A percentile compares a stretch with the other conserved stretches of the same genome.
Evolutionary conservation across 1,139 yeast genomes (phyloP).

Genomic region (Kazachstania sp.): DNA sequence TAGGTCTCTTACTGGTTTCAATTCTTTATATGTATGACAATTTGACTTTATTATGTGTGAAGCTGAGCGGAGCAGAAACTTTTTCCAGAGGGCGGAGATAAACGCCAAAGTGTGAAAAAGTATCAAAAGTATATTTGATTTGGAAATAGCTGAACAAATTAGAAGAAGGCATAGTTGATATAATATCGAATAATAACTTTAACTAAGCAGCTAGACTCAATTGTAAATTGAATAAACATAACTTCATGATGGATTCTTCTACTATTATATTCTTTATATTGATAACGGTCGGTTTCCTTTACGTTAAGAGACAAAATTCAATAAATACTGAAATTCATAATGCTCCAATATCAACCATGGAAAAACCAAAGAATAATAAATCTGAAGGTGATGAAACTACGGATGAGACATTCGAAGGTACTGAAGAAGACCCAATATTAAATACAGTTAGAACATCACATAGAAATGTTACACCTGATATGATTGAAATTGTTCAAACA

Average conservation of each 20-base stretch:
- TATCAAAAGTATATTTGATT: too few relatives aligned
- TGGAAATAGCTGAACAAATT: too few relatives aligned
- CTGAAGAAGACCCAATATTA: slow-evolving; percentile 4
- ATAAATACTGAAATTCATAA: slow-evolving; percentile 8
- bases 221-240: background rate
- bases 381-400: background rate
- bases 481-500: slow-evolving; percentile 81
- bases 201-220: too few relatives aligned
- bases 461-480: slow-evolving; percentile 62
- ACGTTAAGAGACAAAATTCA: slow-evolving; percentile 20
- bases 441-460: slow-evolving; percentile 26
- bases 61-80: too few relatives aligned
- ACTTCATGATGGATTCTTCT: slow-evolving; percentile 16
- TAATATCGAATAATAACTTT: too few relatives aligned
- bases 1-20: too few relatives aligned
- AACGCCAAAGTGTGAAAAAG: too few relatives aligned
- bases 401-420: background rate
- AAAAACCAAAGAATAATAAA: background rate
- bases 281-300: slow-evolving; percentile 16
- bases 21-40: too few relatives aligned
- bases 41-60: too few relatives aligned
- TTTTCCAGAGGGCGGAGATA: too few relatives aligned
- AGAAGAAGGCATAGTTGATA: too few relatives aligned
- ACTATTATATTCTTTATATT: slow-evolving; percentile 17
- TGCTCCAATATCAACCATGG: slow-evolving; percentile 4